Evolutionary conservation across 2,329 filamentous ascomycete genomes (phyloP), one percentile per base, ranked within the genome.

Genomic region (Trichoderma guizhouense): DNA sequence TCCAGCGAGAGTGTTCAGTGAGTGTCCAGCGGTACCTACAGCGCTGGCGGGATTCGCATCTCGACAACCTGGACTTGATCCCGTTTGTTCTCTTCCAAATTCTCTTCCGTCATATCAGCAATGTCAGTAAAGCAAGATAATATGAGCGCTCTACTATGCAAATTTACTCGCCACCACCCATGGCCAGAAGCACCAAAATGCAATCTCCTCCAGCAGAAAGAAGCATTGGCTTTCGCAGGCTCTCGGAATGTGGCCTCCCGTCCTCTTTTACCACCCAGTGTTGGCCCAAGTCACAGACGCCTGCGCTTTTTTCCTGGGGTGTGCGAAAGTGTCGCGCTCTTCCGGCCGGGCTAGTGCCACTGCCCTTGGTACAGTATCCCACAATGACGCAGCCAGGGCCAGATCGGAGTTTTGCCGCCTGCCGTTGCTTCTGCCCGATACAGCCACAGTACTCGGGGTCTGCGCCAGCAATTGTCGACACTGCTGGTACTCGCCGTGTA

Each of bases 331-430:
- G 28, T 30, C 30, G 57, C 26, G 65, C 64, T 57, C 61, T 47
- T 53, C 47, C 28, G 43, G 43, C 26, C n/a, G n/a, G 30, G 39
- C 62, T 26, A 51, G 63, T 36, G 11, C 26, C 63, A 55, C 43
- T 53, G 47, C 47, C 24, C 28, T 36, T 69, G 34, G 21, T 47
- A 14, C 60, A 39, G 24, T 30, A 47, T 69, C 55, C 66, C 66
- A 69, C 66, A 47, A 69, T 69, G 66, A 69, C 66, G 66, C 66
- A 68, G 53, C 34, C 61, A 21, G 61, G 26, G 18, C 53, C 53
- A 69, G 66, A 47, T 69, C 66, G 66, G 66, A 60, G 66, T 34
- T 69, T 69, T 61, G 62, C 32, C 62, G n/a, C 66, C 66, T 61
- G 55, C 66, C 55, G 53, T 60, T 60, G 28, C 53, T 28, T 26